A percentile compares a stretch with the other conserved stretches of the same genome.
Conservation (phyloP, 345 rosid genomes). For the Boechera stricta region DNA sequence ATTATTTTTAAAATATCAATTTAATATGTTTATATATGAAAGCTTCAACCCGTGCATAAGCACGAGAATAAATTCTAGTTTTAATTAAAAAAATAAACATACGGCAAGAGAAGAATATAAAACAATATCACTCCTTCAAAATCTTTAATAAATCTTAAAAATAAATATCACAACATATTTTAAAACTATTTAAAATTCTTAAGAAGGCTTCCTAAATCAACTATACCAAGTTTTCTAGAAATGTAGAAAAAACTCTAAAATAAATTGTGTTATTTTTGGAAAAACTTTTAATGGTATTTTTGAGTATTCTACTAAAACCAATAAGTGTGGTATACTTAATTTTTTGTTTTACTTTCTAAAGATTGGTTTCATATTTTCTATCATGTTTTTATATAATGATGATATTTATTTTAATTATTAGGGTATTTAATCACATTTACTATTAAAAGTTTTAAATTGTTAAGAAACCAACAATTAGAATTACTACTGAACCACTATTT, state of each 20-base stretch:
- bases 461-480: not conserved
- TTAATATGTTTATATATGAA: too few relatives aligned
- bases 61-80: too few relatives aligned
- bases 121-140: not conserved
- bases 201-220: not conserved
- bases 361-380: not conserved
- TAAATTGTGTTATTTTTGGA: not conserved
- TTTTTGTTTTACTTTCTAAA: not conserved
- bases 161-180: not conserved
- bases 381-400: not conserved
- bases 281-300: not conserved
- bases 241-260: not conserved
- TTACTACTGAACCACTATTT: not conserved
- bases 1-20: too few relatives aligned
- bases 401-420: not conserved
- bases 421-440: not conserved
- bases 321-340: not conserved
- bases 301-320: not conserved
- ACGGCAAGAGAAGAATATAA: not conserved
- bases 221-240: not conserved
- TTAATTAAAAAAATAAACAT: not conserved
- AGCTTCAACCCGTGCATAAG: too few relatives aligned
- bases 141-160: too few relatives aligned
- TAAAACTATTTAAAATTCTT: not conserved
- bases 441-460: not conserved